Percentiles rank a stretch among this genome's conserved stretches.
These are phyloP conservation scores for Xerocomus brunneocitrinus DNA, from an alignment of 768 basidiomycete genomes.

Conservation along the genomic window DNA sequence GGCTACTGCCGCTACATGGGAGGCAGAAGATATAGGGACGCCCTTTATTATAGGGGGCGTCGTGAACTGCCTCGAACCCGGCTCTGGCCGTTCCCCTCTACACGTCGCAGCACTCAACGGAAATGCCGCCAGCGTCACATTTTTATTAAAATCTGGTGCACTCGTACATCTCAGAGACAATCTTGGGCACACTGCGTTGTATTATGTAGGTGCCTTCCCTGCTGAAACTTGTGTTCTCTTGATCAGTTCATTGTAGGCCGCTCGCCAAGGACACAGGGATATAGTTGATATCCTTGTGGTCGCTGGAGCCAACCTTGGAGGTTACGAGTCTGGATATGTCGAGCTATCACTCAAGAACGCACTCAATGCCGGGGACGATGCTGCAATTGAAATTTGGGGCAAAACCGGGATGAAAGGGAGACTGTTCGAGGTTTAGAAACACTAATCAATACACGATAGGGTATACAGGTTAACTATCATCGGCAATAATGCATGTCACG, in stretches of 20 bases:
- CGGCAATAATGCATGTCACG: slow-evolving; percentile 1
- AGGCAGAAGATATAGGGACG: slow-evolving; percentile 17
- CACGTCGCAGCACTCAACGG: slow-evolving; percentile 78
- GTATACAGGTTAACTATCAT: slow-evolving; percentile 13
- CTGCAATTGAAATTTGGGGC: slow-evolving; percentile 48
- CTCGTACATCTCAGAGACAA: slow-evolving; percentile 77
- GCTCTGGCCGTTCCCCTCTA: slow-evolving; percentile 70
- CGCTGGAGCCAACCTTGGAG: slow-evolving; percentile 71
- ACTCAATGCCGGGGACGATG: slow-evolving; percentile 37
- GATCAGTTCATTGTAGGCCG: slow-evolving; percentile 46
- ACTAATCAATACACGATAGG: slow-evolving; percentile 10
- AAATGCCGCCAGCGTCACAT: slow-evolving; percentile 35
- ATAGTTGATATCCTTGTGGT: slow-evolving; percentile 62
- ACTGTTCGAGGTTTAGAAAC: not conserved
- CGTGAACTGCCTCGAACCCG: slow-evolving; percentile 65
- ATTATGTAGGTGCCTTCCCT: slow-evolving; percentile 53
- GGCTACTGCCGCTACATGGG: slow-evolving; percentile 21
- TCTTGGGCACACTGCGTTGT: slow-evolving; percentile 79
- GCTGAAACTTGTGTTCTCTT: not conserved
- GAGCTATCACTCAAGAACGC: slow-evolving; percentile 42
- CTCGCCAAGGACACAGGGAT: slow-evolving; percentile 60
- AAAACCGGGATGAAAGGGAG: slow-evolving; percentile 41
- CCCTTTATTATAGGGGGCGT: slow-evolving; percentile 55
- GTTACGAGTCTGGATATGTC: slow-evolving; percentile 55
- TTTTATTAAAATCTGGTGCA: slow-evolving; percentile 68